Evolutionary conservation across 192 early-diverging fungal genomes (phyloP), one percentile per base, ranked within the genome.

Genomic region (Mortierella hygrophila): DNA sequence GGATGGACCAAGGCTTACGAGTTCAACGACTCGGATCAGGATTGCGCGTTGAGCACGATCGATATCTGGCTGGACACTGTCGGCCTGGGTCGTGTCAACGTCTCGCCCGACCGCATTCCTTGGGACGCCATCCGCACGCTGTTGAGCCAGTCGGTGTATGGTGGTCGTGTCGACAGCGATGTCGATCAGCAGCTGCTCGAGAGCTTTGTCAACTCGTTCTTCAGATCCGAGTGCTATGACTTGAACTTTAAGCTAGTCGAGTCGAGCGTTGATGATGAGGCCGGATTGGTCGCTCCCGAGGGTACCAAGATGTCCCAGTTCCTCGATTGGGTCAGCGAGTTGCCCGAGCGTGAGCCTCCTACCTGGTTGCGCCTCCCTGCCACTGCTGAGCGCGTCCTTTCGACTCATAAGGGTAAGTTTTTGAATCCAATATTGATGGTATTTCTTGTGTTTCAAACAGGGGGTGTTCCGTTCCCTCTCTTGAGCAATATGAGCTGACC

Each of bases 1-100:
- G 99, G 99, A 32, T 99, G 99, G 99, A 95, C 97, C 16, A 98
- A 97, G 89, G 80, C 89, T 2, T 99, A 99, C 83, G 99, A 99
- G 85, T 99, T 99, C 85, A 99, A 98, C 86, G 99, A 99, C 79
- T 95, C 98, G 8, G 98, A 99, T 88, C 95, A 96, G 83, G 96
- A 97, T 55, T 98, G 97, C 84, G 97, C 96, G 0, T 81, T 98
- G 42, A 91, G 90, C 23, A 97, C 97, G 0, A 93, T 99, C 68
- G 97, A 99, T 89, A 87, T 90, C 65, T 99, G 99, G 99, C 75
- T 99, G n/a, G 97, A 96, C 46, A 89, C 86, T 26, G 96, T 91
- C 0, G 94, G 95, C 0, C 87, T 91, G 21, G 97, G 97, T 13
- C 89, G 97, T 23, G 89, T 95, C 20, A 99, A 99, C 81, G 94